Base-by-base conservation (phyloP, 108 stramenopile genomes). In the Schizochytrium sp. region DNA sequence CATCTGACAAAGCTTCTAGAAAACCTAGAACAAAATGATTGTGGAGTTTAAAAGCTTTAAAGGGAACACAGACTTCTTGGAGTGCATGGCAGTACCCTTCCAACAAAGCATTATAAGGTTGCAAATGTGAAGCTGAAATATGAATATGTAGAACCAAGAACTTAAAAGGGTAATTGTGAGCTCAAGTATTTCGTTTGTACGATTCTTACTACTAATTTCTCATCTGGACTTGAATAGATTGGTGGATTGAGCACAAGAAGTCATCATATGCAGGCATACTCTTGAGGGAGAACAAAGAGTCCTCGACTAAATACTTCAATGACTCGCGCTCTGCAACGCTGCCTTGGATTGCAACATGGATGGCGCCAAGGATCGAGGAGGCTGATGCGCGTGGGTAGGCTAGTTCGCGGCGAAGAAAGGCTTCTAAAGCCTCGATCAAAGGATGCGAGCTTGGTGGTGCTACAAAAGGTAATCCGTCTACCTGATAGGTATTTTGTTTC, bases 231-330 rank as follows among this genome's bases (percentile, higher is more conserved):
- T 83, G 76, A 40, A 83, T 83, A 13, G 76, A 83, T 42, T 49
- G 50, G 53, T 83, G 76, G 47, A 49, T 55, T 17, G 47, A n/a
- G 76, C 76, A 83, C 7, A 83, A 53, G 28, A 83, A 83, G 76
- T 83, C 76, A 53, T 83, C 76, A 4, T 83, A 83, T 5, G 76
- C 50, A 2, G 76, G 76, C 76, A 83, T 49, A 40, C 76, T 83
- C 3, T 83, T 83, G 47, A 83, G 76, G 2, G 49, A 53, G 28
- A 83, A 83, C 50, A 83, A 53, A 12, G 76, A 83, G 76, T 83
- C 76, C 28, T 83, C 76, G 2, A 55, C 76, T 38, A 83, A 10
- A 53, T 83, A 55, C 10, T 38, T n/a, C 8, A 83, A 28, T 5
- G 53, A n/a, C 38, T 83, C 15, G 10, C 47, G 50, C 45, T 83